These are phyloP conservation scores for Houttuynia cordata DNA, from an alignment of 164 flowering plant species.

Conservation along the genomic window DNA sequence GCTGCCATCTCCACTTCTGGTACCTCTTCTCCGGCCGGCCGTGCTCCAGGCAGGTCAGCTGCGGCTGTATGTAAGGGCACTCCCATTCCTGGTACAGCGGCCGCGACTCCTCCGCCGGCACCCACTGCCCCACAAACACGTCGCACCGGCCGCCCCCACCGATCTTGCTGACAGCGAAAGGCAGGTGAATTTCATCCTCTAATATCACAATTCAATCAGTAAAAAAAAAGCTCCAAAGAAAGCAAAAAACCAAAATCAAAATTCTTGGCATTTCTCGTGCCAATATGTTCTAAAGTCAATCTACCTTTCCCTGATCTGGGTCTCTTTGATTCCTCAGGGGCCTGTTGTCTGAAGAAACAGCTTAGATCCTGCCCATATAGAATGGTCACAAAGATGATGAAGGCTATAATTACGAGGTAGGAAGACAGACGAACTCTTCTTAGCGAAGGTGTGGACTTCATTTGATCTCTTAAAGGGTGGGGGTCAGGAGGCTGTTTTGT, in stretches of 20 bases:
- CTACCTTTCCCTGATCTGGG: conserved; percentile 25
- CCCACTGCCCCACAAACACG: conserved; percentile 69
- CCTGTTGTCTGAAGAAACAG: conserved; percentile 27
- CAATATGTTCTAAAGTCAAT: neutral
- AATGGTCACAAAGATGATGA: conserved; percentile 49
- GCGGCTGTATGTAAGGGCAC: conserved; percentile 92
- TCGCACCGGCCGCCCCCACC: conserved; percentile 36
- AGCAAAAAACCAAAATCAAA: neutral
- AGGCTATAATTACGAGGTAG: conserved; percentile 38
- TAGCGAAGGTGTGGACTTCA: conserved; percentile 34
- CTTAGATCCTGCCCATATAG: conserved; percentile 49
- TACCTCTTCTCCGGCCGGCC: conserved; percentile 74
- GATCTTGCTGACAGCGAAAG: conserved; percentile 39
- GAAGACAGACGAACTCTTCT: conserved; percentile 47
- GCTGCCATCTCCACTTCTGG: conserved; percentile 86
- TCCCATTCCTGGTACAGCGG: conserved; percentile 63
- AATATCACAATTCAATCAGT: neutral
- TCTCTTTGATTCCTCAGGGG: conserved; percentile 1
- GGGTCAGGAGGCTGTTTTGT: neutral
- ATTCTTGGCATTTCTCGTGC: neutral
- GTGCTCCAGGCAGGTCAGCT: conserved; percentile 72
- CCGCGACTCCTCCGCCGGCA: conserved; percentile 41
- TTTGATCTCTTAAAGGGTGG: conserved; percentile 2
- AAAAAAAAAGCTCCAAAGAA: neutral
- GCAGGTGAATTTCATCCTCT: conserved; percentile 10